Evolutionary conservation across 73 alveolate species (phyloP).

Genomic region (Tetrahymena thermophila): DNA sequence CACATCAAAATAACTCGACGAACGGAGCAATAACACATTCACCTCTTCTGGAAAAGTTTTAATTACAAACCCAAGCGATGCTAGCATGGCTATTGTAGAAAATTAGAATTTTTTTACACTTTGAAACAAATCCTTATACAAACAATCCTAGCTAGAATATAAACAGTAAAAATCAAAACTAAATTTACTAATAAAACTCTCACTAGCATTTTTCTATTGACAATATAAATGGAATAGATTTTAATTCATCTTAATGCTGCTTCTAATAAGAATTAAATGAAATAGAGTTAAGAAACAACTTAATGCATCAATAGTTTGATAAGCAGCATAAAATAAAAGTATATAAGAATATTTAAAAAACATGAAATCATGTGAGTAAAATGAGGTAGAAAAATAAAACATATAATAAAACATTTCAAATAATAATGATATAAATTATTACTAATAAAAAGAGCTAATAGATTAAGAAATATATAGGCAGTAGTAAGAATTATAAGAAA

Average conservation of each 20-base stretch:
- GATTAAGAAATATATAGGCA: neutral
- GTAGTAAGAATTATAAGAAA: neutral
- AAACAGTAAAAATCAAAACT: neutral
- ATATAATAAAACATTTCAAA: neutral
- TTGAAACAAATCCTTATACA: neutral
- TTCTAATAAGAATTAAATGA: neutral
- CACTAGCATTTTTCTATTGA: neutral
- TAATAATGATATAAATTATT: neutral
- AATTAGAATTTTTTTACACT: neutral
- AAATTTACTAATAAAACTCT: neutral
- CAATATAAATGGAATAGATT: neutral
- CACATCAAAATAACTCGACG: neutral
- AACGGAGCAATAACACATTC: neutral
- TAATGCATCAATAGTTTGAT: neutral
- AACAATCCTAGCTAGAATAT: neutral
- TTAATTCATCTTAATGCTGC: neutral
- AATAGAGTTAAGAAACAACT: neutral
- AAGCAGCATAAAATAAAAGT: neutral
- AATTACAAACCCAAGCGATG: neutral
- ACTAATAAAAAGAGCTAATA: neutral
- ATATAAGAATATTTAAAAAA: neutral
- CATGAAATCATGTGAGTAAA: neutral
- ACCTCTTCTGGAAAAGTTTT: neutral
- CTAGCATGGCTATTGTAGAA: neutral
- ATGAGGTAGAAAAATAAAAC: neutral